Evolutionary conservation across 768 basidiomycete species (phyloP).

Genomic region (Hygrophoropsis aurantiaca): DNA sequence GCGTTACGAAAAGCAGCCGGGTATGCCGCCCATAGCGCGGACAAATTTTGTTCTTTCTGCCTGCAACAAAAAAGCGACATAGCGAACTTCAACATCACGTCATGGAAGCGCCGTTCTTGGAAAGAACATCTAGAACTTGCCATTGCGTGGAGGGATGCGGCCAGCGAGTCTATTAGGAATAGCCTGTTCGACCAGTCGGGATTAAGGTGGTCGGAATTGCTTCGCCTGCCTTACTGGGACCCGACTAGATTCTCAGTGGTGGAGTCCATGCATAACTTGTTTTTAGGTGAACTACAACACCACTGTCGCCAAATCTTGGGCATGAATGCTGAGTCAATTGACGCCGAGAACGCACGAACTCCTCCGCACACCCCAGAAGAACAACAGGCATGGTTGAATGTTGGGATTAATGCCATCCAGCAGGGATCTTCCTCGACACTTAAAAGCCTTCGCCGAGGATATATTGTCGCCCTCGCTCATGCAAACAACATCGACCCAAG

Average conservation of each 20-base stretch:
- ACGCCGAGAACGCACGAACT: background rate
- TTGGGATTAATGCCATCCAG: background rate
- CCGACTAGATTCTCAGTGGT: constrained; percentile 24
- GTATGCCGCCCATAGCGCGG: constrained; percentile 12
- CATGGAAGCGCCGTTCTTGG: constrained; percentile 15
- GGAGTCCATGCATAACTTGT: constrained; percentile 39
- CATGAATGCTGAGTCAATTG: constrained; percentile 5
- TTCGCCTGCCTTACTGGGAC: constrained; percentile 34
- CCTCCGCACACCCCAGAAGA: background rate
- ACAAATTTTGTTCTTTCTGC: constrained; percentile 27
- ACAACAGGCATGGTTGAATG: background rate
- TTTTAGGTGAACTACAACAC: constrained; percentile 25
- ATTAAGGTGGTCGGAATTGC: constrained; percentile 27
- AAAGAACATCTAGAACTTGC: constrained; percentile 17
- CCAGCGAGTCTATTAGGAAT: constrained; percentile 4
- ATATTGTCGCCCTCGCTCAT: background rate
- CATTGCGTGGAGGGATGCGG: constrained; percentile 10
- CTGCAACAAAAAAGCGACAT: constrained; percentile 8
- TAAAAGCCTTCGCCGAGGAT: background rate
- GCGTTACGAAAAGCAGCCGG: constrained; percentile 23
- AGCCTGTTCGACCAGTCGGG: constrained; percentile 9
- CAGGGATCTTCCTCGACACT: background rate
- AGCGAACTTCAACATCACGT: constrained; percentile 16
- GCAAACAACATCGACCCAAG: background rate
- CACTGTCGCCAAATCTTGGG: constrained; percentile 23